These are phyloP conservation scores for Eremochloa ophiuroides DNA, from an alignment of 176 grass and related monocot species.

Conservation along the genomic window DNA sequence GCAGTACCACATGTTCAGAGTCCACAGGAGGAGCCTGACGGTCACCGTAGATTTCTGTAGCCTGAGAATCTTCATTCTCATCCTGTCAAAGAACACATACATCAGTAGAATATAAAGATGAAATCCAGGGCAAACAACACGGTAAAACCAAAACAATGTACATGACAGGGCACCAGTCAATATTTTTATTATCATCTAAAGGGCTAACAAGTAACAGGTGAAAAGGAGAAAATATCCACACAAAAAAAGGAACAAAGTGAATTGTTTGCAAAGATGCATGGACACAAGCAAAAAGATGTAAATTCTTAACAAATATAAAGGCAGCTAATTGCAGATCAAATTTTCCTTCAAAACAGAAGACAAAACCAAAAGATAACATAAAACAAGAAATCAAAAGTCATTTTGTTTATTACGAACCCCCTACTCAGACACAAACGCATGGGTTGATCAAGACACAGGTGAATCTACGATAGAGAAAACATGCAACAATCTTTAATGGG, in stretches of 20 bases:
- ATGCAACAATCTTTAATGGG: neutral
- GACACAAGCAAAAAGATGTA: neutral
- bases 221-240: neutral
- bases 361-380: neutral
- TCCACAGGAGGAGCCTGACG: slow-evolving; percentile 24
- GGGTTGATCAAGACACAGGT: neutral
- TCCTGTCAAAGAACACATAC: slow-evolving; percentile 18
- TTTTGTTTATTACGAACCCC: neutral
- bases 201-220: neutral
- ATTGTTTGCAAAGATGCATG: neutral
- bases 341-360: neutral
- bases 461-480: neutral
- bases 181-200: neutral
- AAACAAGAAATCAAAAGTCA: neutral
- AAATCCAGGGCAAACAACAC: neutral
- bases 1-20: slow-evolving; percentile 34
- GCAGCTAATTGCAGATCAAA: neutral
- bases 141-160: too few relatives aligned
- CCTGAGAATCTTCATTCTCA: slow-evolving; percentile 27
- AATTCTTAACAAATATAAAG: neutral
- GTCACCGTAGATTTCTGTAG: slow-evolving; percentile 31
- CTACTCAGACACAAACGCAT: neutral
- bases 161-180: neutral
- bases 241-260: neutral
- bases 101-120: neutral